Conservation (phyloP, 2,329 filamentous ascomycete species). For the Sporothrix brasiliensis region DNA sequence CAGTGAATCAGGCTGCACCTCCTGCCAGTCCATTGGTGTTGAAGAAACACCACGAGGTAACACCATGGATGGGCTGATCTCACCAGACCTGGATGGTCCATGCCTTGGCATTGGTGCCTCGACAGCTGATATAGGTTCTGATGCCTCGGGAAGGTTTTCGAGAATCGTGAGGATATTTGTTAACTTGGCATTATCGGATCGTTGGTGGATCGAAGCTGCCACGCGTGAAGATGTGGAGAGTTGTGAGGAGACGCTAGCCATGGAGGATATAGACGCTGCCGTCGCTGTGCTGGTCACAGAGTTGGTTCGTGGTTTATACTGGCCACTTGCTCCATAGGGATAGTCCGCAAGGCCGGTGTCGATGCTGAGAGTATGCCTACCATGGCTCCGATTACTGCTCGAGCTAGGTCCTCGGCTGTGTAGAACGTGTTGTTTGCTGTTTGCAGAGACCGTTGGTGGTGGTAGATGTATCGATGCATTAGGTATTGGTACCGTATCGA, state of each 20-base stretch:
- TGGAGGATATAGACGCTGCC: conserved; percentile 19
- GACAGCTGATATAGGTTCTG: neutral
- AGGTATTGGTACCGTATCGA: neutral
- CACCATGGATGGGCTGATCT: neutral
- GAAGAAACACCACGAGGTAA: neutral
- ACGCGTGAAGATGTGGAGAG: conserved; percentile 34
- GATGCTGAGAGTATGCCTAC: conserved; percentile 25
- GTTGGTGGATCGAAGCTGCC: conserved; percentile 39
- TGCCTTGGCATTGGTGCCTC: neutral
- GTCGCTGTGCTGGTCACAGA: conserved; percentile 30
- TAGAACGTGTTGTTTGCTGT: neutral
- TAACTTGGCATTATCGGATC: conserved; percentile 42
- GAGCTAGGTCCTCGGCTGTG: conserved; percentile 27
- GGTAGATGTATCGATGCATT: conserved; percentile 2
- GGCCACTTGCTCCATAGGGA: neutral
- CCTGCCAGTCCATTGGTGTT: conserved; percentile 6
- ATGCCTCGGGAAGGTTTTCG: conserved; percentile 36
- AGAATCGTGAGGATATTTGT: conserved; percentile 44
- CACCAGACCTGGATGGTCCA: neutral
- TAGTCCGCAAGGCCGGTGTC: conserved; percentile 10
- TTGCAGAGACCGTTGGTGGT: neutral
- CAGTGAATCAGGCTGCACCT: conserved; percentile 39
- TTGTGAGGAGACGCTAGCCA: conserved; percentile 28
- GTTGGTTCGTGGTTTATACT: conserved; percentile 26
- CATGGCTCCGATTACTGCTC: conserved; percentile 16